Conservation (phyloP, 2,329 filamentous ascomycete genomes). For the Pseudogymnoascus sp. region DNA sequence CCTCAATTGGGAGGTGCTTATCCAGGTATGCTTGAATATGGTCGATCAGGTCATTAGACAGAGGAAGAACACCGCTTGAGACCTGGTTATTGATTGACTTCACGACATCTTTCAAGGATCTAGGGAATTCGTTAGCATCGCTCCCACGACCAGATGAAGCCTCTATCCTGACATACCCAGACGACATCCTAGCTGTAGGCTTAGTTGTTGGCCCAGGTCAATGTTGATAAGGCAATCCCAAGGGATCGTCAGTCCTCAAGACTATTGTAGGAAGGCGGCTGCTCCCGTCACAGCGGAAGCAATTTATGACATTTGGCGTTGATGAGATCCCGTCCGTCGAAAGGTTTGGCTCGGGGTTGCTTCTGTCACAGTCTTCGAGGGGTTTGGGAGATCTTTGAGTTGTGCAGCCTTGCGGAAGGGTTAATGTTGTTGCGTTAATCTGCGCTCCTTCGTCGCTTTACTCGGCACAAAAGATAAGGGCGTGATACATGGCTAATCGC, state of each 20-base stretch:
- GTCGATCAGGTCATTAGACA: constrained; percentile 57
- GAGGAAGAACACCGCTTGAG: constrained; percentile 46
- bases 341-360: neutral
- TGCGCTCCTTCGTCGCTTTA: neutral
- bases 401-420: neutral
- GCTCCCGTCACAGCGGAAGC: constrained; percentile 1
- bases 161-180: neutral
- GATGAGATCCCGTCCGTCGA: neutral
- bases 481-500: constrained; percentile 5
- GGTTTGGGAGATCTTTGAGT: neutral
- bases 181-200: neutral
- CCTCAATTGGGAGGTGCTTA: constrained; percentile 61
- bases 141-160: neutral
- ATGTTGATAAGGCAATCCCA: neutral
- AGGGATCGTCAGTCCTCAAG: neutral
- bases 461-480: neutral
- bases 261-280: neutral
- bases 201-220: neutral
- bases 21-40: constrained; percentile 61
- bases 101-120: constrained; percentile 48
- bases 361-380: neutral
- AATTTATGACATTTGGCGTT: constrained; percentile 1
- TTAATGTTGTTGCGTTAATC: constrained; percentile 8
- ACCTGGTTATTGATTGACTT: constrained; percentile 50
- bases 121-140: constrained; percentile 11